Evolutionary conservation across 78 protist species (phyloP).

Genomic region (Paratrimastix pyriformis): DNA sequence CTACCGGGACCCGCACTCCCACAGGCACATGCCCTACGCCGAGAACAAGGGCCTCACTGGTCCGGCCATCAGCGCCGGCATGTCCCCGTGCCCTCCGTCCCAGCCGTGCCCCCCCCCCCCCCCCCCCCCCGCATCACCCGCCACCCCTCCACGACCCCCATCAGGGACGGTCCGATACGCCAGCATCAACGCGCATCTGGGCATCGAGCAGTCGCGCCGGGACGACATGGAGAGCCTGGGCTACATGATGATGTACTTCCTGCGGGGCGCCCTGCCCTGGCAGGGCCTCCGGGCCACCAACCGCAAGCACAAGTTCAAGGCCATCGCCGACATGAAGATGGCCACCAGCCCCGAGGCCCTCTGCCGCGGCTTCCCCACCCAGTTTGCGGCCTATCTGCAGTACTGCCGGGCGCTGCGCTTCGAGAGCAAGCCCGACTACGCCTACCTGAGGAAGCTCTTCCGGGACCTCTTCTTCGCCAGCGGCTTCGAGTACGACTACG

Average conservation of each 20-base stretch:
- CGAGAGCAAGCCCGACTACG: slow-evolving; percentile 10
- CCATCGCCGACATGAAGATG: slow-evolving; percentile 2
- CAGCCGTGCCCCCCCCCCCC: not conserved
- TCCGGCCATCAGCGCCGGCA: not conserved
- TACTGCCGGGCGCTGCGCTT: not conserved
- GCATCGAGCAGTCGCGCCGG: slow-evolving; percentile 77
- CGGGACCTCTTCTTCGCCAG: not conserved
- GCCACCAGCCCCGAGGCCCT: not conserved
- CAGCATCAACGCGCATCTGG: slow-evolving; percentile 37
- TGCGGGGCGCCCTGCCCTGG: slow-evolving; percentile 66
- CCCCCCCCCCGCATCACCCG: not conserved
- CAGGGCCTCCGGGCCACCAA: slow-evolving; percentile 61
- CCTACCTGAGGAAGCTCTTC: slow-evolving; percentile 1
- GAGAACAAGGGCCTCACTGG: slow-evolving; percentile 11
- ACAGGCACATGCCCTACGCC: not conserved
- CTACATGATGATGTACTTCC: slow-evolving; percentile 59
- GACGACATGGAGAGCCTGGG: slow-evolving; percentile 86
- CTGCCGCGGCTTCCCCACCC: slow-evolving; percentile 19
- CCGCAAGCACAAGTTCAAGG: slow-evolving; percentile 4
- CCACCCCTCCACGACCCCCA: no score
- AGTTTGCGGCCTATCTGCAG: not conserved
- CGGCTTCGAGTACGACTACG: not conserved
- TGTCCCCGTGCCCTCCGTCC: not conserved
- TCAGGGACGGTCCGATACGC: slow-evolving; percentile 51
- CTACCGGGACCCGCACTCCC: not conserved